Base-by-base conservation (phyloP, 495 filamentous ascomycete genomes). In the Pyrenula aspistea region DNA sequence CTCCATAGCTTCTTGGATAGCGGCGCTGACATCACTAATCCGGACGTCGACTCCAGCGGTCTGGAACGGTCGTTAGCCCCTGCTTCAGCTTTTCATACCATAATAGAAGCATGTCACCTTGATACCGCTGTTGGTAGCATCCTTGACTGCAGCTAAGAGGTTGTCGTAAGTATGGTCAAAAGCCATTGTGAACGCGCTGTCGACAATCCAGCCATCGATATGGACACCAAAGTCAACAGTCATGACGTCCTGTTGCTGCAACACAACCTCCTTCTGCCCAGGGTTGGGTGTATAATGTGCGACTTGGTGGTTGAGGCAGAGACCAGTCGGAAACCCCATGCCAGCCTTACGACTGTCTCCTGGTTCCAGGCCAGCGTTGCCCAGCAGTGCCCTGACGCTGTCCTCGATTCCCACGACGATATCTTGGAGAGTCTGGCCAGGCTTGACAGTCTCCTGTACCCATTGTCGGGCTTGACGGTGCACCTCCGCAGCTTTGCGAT, bases 211-310 rank as follows among this genome's bases (percentile, higher is more conserved):
- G 31, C 82, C 82, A 59, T 84, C 83, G 59, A 85, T 65, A 56
- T 85, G 82, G 25, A 82, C 80, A 24, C 82, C 82, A 61, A 84
- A 82, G 61, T 85, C 82, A n/a, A 85, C 77, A 60, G 83, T 85
- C 78, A 85, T 78, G 11, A 85, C 80, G 67, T 85, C 80, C 15
- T 75, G 73, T 53, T 74, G 52, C 48, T 80, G 63, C 53, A 85
- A 61, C 51, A 83, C 63, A 59, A 77, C 74, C 8, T 71, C 67
- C 67, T 82, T 83, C 58, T 80, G 76, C 3, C 82, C 80, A 0
- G 81, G 78, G 60, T 85, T 85, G 10, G 82, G 82, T 1, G 78
- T 82, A 59, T 77, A 84, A 61, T 85, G 82, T 10, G 82, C 82
- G 11, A 79, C 82, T 57, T 73, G 76, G 59, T 84, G 72, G 57